Base-by-base conservation (phyloP, 331 rosid genomes). In the Malus hybrid region DNA sequence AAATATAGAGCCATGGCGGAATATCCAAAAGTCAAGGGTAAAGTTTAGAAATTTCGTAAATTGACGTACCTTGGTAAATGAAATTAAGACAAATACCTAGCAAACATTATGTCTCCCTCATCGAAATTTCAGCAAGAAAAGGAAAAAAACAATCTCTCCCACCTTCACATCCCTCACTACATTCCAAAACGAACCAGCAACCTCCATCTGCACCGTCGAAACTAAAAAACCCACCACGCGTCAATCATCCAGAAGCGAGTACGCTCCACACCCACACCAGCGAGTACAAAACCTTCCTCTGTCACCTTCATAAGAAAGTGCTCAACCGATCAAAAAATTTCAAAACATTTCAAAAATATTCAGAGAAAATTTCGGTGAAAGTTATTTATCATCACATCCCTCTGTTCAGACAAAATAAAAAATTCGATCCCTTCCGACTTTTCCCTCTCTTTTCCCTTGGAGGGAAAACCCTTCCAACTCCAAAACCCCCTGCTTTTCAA, bases 391-490 rank as follows among this genome's bases (percentile, higher is more conserved):
- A 20, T 64, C 79, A 56, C 83, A 84, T 61, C 81, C 86, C 52
- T 75, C 55, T 32, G 79, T 82, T 79, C 77, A 48, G 84, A 75
- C 74, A 79, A 90, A 87, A 81, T 75, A 74, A 77, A 83, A 71
- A 27, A 82, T 89, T 84, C 85, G 85, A 84, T 91, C 86, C 69
- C 82, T 39, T 75, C 77, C 33, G 70, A 31, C 64, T 87, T 94
- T 92, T 93, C 99, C 97, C 99, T 90, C 97, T 86, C 95, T 90
- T 88, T 85, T 39, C 71, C 76, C 54, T 78, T 92, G 97, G 99
- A 94, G 97, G 97, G 96, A 91, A 90, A 89, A 80, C 73, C 12
- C 39, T 55, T 66, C 71, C 76, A 22, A 57, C 61, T 57, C 62
- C 69, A 56, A 71, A 42, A 80, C 39, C 85, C 79, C 71, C 67